Conservation (phyloP, 2,329 filamentous ascomycete species). For the Didymella pomorum region DNA sequence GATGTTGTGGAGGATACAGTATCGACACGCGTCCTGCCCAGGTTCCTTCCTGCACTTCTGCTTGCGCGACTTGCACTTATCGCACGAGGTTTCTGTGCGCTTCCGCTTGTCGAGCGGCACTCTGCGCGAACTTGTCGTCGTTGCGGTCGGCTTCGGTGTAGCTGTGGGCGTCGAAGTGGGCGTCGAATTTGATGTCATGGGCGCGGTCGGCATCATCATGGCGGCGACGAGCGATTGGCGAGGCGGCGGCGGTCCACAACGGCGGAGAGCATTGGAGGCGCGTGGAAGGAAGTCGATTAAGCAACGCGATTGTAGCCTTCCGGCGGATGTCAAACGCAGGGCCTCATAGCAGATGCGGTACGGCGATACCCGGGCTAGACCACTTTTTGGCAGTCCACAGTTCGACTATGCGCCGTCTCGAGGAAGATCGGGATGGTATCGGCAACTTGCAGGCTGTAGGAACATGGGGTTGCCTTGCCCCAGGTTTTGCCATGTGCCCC, state of each 20-base stretch:
- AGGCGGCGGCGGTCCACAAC: constrained; percentile 15
- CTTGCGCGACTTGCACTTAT: constrained; percentile 58
- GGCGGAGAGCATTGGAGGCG: constrained; percentile 19
- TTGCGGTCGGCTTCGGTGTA: constrained; percentile 5
- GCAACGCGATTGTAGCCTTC: constrained; percentile 13
- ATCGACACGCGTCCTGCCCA: constrained; percentile 52
- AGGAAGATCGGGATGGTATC: constrained; percentile 11
- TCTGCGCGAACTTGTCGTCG: constrained; percentile 35
- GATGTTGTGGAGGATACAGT: constrained; percentile 54
- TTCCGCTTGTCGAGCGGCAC: constrained; percentile 57
- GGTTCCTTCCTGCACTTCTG: constrained; percentile 55
- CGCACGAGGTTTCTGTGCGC: constrained; percentile 56
- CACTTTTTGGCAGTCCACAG: constrained; percentile 15
- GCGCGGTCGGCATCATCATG: constrained; percentile 17
- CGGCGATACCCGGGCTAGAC: constrained; percentile 19
- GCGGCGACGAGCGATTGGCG: constrained; percentile 20
- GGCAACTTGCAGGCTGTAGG: constrained; percentile 13
- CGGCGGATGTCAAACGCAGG: constrained; percentile 12
- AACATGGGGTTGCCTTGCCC: constrained; percentile 17
- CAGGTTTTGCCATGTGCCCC: constrained; percentile 10
- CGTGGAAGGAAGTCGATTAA: constrained; percentile 4
- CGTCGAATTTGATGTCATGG: constrained; percentile 6
- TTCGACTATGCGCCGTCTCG: constrained; percentile 6
- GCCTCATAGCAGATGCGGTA: constrained; percentile 6
- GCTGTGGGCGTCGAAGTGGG: constrained; percentile 4